Conservation (phyloP, 2,329 filamentous ascomycete genomes). For the Penicillium nordicum region DNA sequence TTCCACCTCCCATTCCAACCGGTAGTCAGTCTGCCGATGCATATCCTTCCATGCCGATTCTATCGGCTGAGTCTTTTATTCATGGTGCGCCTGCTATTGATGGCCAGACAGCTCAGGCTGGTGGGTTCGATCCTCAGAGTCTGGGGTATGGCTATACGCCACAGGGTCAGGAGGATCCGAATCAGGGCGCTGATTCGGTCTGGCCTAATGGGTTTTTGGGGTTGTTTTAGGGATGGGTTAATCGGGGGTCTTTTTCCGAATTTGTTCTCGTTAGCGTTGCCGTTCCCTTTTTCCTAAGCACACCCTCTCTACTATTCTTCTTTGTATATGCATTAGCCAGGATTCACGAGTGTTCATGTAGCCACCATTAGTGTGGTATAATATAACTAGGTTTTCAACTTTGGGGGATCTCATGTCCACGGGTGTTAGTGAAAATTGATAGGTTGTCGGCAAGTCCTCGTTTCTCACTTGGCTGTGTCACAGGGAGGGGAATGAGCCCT, state of each 20-base stretch:
- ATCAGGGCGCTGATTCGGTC: slow-evolving; percentile 1
- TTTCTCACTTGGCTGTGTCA: background rate
- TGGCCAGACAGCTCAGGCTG: background rate
- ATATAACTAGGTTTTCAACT: background rate
- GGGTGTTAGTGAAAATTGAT: too few relatives aligned
- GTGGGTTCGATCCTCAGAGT: slow-evolving; percentile 1
- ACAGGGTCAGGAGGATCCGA: slow-evolving; percentile 1
- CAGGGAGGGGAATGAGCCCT: background rate
- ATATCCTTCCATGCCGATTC: slow-evolving; percentile 12
- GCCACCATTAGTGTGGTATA: background rate
- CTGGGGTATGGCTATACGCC: slow-evolving; percentile 8
- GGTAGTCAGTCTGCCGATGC: background rate
- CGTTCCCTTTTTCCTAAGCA: background rate
- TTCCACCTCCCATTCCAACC: background rate
- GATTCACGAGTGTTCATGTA: background rate
- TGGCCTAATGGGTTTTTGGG: slow-evolving; percentile 22
- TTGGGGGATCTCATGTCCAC: background rate
- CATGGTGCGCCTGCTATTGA: slow-evolving; percentile 1
- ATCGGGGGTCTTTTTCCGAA: background rate
- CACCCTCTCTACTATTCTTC: background rate
- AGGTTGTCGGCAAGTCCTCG: background rate
- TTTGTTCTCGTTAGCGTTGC: background rate
- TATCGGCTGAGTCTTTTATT: slow-evolving; percentile 21
- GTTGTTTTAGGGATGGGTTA: slow-evolving; percentile 9
- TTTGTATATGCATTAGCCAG: background rate